These are phyloP conservation scores for Stenocarpella maydis DNA, from an alignment of 2,329 filamentous ascomycete species.

Conservation along the genomic window DNA sequence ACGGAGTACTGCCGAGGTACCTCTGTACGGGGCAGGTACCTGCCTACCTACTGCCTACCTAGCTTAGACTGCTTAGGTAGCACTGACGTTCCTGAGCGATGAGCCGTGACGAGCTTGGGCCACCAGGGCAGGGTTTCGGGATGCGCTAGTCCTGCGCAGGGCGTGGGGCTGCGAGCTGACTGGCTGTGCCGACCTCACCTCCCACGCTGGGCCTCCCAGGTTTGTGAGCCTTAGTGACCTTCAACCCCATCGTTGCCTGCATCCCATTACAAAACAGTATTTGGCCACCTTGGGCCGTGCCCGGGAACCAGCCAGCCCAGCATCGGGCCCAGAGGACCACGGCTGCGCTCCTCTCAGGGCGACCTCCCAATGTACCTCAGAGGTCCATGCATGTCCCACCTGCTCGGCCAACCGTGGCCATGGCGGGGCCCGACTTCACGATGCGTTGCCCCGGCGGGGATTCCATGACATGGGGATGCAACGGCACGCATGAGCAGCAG, in stretches of 20 bases:
- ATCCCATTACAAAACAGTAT: slow-evolving; percentile 36
- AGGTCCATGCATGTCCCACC: neutral
- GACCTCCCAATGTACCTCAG: slow-evolving; percentile 4
- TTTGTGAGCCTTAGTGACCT: slow-evolving; percentile 16
- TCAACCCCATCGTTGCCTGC: slow-evolving; percentile 26
- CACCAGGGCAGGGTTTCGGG: slow-evolving; percentile 13
- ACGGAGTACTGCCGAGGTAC: too few species aligned
- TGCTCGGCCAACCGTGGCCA: neutral
- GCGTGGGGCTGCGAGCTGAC: slow-evolving; percentile 28
- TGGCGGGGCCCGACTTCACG: slow-evolving; percentile 17
- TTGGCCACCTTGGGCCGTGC: neutral
- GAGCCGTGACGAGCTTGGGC: slow-evolving; percentile 3
- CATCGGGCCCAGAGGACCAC: neutral
- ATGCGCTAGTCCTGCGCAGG: neutral
- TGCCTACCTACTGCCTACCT: too few species aligned
- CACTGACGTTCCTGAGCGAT: slow-evolving; percentile 18
- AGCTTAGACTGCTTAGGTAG: too few species aligned
- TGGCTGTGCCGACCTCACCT: slow-evolving; percentile 29
- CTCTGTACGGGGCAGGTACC: too few species aligned
- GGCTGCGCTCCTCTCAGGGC: too few species aligned
- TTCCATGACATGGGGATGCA: slow-evolving; percentile 5
- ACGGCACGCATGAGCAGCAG: slow-evolving; percentile 5
- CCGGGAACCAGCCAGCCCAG: neutral
- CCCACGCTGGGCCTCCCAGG: slow-evolving; percentile 22
- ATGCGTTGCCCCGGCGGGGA: slow-evolving; percentile 4